Evolutionary conservation across 2,329 filamentous ascomycete species (phyloP).

Genomic region (Aspergillus candidus): DNA sequence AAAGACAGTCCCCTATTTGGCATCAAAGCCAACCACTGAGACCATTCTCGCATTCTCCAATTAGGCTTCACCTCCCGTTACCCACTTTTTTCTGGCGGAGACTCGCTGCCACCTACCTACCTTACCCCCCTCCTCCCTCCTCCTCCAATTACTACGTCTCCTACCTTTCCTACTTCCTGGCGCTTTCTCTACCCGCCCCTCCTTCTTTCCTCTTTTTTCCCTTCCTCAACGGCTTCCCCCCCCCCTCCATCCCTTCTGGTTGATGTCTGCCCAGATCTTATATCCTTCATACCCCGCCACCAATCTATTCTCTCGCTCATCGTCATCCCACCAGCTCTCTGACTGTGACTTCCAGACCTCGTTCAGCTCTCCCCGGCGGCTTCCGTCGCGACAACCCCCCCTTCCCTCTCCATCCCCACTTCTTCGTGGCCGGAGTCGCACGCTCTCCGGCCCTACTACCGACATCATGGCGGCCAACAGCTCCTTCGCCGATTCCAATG

Average conservation of each 20-base stretch:
- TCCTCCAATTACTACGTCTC: constrained; percentile 7
- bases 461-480: constrained; percentile 66
- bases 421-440: constrained; percentile 22
- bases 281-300: not conserved
- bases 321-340: constrained; percentile 7
- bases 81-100: constrained; percentile 15
- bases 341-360: constrained; percentile 50
- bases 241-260: not conserved
- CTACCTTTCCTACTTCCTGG: constrained; percentile 5
- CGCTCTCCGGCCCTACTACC: constrained; percentile 24
- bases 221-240: constrained; percentile 2
- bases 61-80: constrained; percentile 19
- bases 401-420: constrained; percentile 35
- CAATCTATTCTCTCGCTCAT: constrained; percentile 1
- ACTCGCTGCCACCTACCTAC: constrained; percentile 1
- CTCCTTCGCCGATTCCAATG: constrained; percentile 71
- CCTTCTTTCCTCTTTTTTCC: constrained; percentile 12
- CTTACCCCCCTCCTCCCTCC: constrained; percentile 3
- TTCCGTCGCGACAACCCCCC: constrained; percentile 58
- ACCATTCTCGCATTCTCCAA: constrained; percentile 13
- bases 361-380: constrained; percentile 55
- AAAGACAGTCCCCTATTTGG: not conserved
- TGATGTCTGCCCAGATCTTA: constrained; percentile 2
- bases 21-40: too few species aligned
- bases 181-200: constrained; percentile 20